phyloP scores from a whole-genome alignment of 352 stramenopile species.

The Phytophthora colocasiae region DNA sequence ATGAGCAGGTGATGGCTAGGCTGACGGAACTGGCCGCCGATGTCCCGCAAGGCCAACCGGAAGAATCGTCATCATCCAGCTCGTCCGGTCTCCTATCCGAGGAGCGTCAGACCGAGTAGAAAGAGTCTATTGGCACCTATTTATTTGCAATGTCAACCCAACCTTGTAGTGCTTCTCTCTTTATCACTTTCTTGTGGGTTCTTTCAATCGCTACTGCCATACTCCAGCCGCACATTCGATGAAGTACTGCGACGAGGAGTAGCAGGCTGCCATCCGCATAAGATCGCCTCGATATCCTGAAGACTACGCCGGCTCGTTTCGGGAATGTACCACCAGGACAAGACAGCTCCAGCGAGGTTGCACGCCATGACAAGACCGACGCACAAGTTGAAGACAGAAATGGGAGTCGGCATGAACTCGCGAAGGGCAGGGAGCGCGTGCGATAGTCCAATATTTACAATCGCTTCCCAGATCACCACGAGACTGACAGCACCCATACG shows the following conservation, averaged over 20 bases:
- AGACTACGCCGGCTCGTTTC: slow-evolving; percentile 81
- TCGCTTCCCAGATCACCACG: slow-evolving; percentile 65
- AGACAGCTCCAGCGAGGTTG: slow-evolving; percentile 51
- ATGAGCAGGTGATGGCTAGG: slow-evolving; percentile 64
- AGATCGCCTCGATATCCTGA: slow-evolving; percentile 82
- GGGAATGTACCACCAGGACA: slow-evolving; percentile 74
- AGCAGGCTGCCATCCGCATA: slow-evolving; percentile 75
- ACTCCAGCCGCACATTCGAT: slow-evolving; percentile 59
- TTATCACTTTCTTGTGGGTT: not conserved
- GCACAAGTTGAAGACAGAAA: slow-evolving; percentile 53
- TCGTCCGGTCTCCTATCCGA: slow-evolving; percentile 23
- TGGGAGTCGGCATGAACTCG: slow-evolving; percentile 38
- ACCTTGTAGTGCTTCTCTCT: slow-evolving; percentile 13
- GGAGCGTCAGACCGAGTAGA: slow-evolving; percentile 19
- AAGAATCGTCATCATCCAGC: slow-evolving; percentile 24
- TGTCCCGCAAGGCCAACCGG: slow-evolving; percentile 18
- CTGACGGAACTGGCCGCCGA: slow-evolving; percentile 30
- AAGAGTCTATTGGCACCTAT: slow-evolving; percentile 24
- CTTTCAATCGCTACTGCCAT: slow-evolving; percentile 37
- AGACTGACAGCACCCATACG: slow-evolving; percentile 72
- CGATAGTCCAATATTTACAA: slow-evolving; percentile 49
- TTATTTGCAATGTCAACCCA: slow-evolving; percentile 36
- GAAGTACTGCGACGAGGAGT: slow-evolving; percentile 62
- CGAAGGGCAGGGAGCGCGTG: slow-evolving; percentile 51
- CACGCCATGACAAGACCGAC: slow-evolving; percentile 52